Conservation (phyloP, 371 early-diverging fungal species). For the Dichotomocladium elegans region DNA sequence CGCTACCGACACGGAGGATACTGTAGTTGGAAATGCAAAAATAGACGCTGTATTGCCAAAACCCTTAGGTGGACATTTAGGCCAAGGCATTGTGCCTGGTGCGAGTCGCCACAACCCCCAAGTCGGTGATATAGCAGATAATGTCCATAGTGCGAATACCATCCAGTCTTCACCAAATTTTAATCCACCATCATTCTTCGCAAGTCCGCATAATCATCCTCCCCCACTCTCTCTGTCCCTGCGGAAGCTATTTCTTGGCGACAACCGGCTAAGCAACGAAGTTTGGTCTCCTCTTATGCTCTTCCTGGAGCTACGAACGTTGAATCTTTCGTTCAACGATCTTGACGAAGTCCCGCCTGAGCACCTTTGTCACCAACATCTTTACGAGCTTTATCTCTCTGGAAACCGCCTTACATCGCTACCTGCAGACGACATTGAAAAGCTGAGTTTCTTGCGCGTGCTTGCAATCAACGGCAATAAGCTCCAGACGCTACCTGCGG, state of each 20-base stretch:
- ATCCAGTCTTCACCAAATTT: conserved; percentile 37
- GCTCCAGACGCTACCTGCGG: conserved; percentile 87
- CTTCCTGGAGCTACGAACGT: conserved; percentile 67
- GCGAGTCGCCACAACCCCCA: background rate
- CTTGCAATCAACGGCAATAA: conserved; percentile 90
- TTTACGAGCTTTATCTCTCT: conserved; percentile 77
- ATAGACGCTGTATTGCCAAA: conserved; percentile 11
- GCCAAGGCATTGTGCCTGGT: conserved; percentile 24
- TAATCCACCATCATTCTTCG: conserved; percentile 50
- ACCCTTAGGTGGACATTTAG: conserved; percentile 21
- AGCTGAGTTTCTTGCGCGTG: conserved; percentile 61
- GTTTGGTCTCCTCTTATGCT: conserved; percentile 70
- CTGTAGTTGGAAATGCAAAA: conserved; percentile 10
- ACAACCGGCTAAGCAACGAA: conserved; percentile 80
- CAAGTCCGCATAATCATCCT: conserved; percentile 50
- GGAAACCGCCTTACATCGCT: conserved; percentile 84
- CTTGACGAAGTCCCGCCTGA: conserved; percentile 75
- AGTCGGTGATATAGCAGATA: background rate
- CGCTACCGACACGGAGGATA: conserved; percentile 20
- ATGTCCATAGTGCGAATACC: background rate
- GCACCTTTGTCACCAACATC: conserved; percentile 44
- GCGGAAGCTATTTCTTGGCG: conserved; percentile 66
- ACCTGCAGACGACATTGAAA: conserved; percentile 85
- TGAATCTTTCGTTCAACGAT: conserved; percentile 84
- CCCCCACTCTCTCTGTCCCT: conserved; percentile 67